phyloP scores from a whole-genome alignment of 73 alveolate species.

The Tetrahymena malaccensis region DNA sequence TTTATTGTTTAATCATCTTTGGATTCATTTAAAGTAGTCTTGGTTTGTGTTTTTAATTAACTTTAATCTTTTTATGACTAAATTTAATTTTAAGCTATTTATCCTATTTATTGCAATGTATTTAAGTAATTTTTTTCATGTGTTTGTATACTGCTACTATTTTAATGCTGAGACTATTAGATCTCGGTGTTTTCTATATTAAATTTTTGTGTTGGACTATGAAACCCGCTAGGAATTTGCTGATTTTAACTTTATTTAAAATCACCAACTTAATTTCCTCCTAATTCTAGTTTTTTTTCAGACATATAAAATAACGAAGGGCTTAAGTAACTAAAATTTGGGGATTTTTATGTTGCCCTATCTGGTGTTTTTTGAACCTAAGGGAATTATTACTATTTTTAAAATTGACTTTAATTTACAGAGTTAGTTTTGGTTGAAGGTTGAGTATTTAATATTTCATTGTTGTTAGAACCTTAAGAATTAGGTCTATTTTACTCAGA shows the following conservation, averaged over 20 bases:
- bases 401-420: neutral
- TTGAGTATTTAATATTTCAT: neutral
- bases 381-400: neutral
- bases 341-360: neutral
- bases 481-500: neutral
- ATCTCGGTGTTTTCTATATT: neutral
- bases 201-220: neutral
- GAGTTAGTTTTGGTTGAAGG: neutral
- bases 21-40: neutral
- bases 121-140: neutral
- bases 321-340: neutral
- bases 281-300: neutral
- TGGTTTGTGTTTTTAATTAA: neutral
- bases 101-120: neutral
- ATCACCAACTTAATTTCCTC: no score
- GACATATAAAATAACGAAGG: neutral
- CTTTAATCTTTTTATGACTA: neutral
- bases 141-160: neutral
- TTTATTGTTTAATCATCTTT: neutral
- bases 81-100: neutral
- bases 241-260: no score
- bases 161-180: no score
- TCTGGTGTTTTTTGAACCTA: neutral
- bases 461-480: neutral
- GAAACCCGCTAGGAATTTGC: neutral